Evolutionary conservation across 139 green algal genomes (phyloP), one percentile per base, ranked within the genome.

Genomic region (Micractinium conductrix): DNA sequence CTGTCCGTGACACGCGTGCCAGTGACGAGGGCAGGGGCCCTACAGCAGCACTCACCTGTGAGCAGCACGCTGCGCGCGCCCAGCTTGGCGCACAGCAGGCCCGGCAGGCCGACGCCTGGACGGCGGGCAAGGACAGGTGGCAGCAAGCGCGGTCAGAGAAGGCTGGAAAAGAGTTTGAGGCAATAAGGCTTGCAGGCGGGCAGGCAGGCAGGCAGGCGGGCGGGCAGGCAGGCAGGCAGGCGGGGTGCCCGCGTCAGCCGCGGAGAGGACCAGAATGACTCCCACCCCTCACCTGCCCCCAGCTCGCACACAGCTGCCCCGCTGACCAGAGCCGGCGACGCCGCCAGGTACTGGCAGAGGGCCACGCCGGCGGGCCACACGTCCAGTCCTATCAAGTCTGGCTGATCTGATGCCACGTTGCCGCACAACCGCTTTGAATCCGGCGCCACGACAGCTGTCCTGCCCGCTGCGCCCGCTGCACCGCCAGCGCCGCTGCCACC

Each of bases 31-130:
- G n/a, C n/a, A n/a, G n/a, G n/a, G n/a, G n/a, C n/a, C n/a, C n/a
- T n/a, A n/a, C n/a, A n/a, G n/a, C n/a, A n/a, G n/a, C n/a, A n/a
- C n/a, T n/a, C n/a, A n/a, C n/a, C n/a, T n/a, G n/a, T 86, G 16
- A 86, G 72, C 1, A 81, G 58, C 33, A 68, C 81, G 6, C 22
- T 17, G n/a, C 22, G 2, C 1, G 72, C 71, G 0, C 72, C 81
- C 58, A 86, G 81, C 43, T 67, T 75, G 9, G 81, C 81, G 44
- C 45, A 50, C 24, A 86, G 81, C 71, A 86, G 81, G 58, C 55
- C 81, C 0, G 81, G 81, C 58, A 86, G 72, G 21, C 81, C 81
- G 55, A 86, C 75, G 72, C 81, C 81, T 81, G 81, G n/a, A 43
- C 19, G 24, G 19, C n/a, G 8, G 26, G 45, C 0, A 2, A 33